Evolutionary conservation across 495 filamentous ascomycete species (phyloP).

Genomic region (Penicillium steckii): DNA sequence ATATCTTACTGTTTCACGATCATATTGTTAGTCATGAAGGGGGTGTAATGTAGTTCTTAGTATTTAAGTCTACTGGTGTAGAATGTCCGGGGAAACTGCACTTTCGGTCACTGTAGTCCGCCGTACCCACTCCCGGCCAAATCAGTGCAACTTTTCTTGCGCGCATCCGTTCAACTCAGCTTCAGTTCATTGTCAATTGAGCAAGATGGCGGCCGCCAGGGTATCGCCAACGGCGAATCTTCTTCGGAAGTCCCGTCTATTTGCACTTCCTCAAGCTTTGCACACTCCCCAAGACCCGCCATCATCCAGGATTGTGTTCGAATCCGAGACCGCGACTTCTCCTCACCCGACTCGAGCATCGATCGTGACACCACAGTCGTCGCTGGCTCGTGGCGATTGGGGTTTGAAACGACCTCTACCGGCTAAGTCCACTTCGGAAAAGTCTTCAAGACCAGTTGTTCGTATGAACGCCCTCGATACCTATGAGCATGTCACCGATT

Average conservation of each 20-base stretch:
- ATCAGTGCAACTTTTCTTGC: slow-evolving; percentile 45
- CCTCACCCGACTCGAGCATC: slow-evolving; percentile 80
- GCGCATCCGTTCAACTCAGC: slow-evolving; percentile 20
- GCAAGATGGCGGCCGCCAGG: slow-evolving; percentile 48
- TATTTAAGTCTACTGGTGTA: background rate
- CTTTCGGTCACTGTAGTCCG: slow-evolving; percentile 9
- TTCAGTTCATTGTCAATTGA: slow-evolving; percentile 23
- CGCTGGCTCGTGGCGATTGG: slow-evolving; percentile 85
- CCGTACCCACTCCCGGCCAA: slow-evolving; percentile 20
- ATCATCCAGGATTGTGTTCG: slow-evolving; percentile 39
- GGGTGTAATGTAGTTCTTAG: too few relatives aligned
- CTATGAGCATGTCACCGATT: slow-evolving; percentile 89
- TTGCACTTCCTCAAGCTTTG: slow-evolving; percentile 60
- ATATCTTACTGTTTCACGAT: too few relatives aligned
- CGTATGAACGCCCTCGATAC: slow-evolving; percentile 76
- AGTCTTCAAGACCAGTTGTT: slow-evolving; percentile 67
- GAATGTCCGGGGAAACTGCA: slow-evolving; percentile 7
- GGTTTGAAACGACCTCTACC: slow-evolving; percentile 88
- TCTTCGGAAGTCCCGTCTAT: slow-evolving; percentile 63
- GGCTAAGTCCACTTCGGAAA: slow-evolving; percentile 63
- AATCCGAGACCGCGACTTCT: slow-evolving; percentile 67
- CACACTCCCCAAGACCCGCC: slow-evolving; percentile 42
- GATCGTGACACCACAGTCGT: slow-evolving; percentile 75
- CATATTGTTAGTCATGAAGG: background rate
- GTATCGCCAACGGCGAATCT: slow-evolving; percentile 62